A percentile compares a stretch with the other conserved stretches of the same genome.
Evolutionary conservation across 164 flowering plant genomes (phyloP).

Genomic region (Macadamia tetraphylla): DNA sequence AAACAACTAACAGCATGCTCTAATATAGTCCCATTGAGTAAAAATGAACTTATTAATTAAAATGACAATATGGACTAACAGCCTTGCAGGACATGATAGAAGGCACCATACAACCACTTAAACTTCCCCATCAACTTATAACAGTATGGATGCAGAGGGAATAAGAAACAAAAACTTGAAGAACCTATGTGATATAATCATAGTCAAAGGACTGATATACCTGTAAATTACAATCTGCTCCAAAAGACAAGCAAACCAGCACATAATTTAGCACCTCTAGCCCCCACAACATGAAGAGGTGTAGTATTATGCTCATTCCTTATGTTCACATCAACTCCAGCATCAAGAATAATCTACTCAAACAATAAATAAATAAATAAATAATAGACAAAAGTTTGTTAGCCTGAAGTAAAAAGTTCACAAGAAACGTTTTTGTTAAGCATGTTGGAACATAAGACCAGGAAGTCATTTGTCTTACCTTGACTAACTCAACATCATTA

Average conservation of each 20-base stretch:
- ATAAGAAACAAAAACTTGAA: not conserved
- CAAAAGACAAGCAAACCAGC: slow-evolving; percentile 86
- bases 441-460: not conserved
- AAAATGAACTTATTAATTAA: no score
- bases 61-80: no score
- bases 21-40: no score
- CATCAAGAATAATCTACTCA: slow-evolving; percentile 75
- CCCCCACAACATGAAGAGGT: slow-evolving; percentile 95
- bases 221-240: slow-evolving; percentile 91
- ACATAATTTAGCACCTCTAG: slow-evolving; percentile 91
- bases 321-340: slow-evolving; percentile 93
- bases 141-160: no score
- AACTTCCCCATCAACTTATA: no score
- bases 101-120: no score
- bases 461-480: slow-evolving; percentile 35
- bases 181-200: not conserved
- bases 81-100: no score
- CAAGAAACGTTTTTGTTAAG: no score
- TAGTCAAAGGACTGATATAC: slow-evolving; percentile 14
- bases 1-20: no score
- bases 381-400: no score
- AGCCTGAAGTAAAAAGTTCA: no score
- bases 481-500: slow-evolving; percentile 85
- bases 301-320: slow-evolving; percentile 74
- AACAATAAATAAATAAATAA: slow-evolving; percentile 8